Evolutionary conservation across 768 basidiomycete species (phyloP), one percentile per base, ranked within the genome.

Genomic region (Suillus occidentalis): DNA sequence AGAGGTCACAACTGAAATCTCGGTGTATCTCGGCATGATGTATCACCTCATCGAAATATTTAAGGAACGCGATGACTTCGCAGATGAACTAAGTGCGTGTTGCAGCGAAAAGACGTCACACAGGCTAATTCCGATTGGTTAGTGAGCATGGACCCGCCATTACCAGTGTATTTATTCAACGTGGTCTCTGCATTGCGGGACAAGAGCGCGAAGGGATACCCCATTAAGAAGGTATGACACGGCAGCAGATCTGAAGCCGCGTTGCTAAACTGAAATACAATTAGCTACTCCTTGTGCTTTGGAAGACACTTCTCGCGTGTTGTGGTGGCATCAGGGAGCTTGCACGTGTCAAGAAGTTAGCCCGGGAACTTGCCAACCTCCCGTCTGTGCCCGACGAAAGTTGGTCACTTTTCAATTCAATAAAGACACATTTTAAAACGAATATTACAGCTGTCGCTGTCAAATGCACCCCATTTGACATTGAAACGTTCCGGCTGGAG

Each of bases 101-200:
- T 47, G 22, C 45, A 20, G 22, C 16, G 20, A 52, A 18, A 62
- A 50, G 36, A 39, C 49, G 40, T 56, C 59, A 49, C 6, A 34
- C 14, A 37, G 63, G 39, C 61, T 65, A 52, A 74, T 42, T 57
- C 45, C n/a, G 47, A 56, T 58, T 61, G 34, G 14, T 31, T 67
- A 98, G 97, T 99, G 96, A 91, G 91, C 69, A 83, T 97, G 78
- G 94, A 97, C 56, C 96, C 96, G 14, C 96, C 97, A 14, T 79
- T 99, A 25, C 96, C 97, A 1, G 89, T 97, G 8, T 95, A 95
- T 72, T 81, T 99, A 20, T 94, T 97, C 80, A 90, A 90, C 62
- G 85, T 95, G 56, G 89, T 98, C n/a, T 89, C 94, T 28, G 88
- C 89, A 49, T 80, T 98, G 49, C 89, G 94, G 69, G 97, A 99